A percentile compares a stretch with the other conserved stretches of the same genome.
These are phyloP conservation scores for Globisporangium barbulae DNA, from an alignment of 352 stramenopile genomes.

Conservation along the genomic window DNA sequence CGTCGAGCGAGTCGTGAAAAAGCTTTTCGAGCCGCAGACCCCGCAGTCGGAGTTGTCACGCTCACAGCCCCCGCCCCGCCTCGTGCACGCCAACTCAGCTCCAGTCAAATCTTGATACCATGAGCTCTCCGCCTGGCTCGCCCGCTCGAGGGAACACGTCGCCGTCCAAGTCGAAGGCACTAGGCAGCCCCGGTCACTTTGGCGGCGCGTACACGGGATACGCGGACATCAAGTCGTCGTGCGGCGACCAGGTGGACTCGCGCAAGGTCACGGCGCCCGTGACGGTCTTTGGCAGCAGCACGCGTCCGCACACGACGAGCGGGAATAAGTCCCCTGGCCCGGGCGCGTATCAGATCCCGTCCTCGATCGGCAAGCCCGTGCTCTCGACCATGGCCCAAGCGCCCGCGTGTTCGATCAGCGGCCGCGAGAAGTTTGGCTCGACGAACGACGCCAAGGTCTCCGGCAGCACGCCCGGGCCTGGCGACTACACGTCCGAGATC, in stretches of 20 bases:
- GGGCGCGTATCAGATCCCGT: constrained; percentile 64
- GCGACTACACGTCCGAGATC: constrained; percentile 60
- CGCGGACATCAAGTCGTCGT: constrained; percentile 67
- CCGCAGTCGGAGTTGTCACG: neutral
- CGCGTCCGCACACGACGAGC: constrained; percentile 40
- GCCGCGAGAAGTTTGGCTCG: constrained; percentile 77
- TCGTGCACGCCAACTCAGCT: neutral
- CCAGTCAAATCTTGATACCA: constrained; percentile 8
- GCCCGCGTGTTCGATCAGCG: constrained; percentile 63
- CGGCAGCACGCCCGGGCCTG: constrained; percentile 50
- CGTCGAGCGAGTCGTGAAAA: constrained; percentile 10
- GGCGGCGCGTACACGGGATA: constrained; percentile 35
- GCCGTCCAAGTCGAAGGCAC: constrained; percentile 36
- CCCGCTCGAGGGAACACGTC: constrained; percentile 29
- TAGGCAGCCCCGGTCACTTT: constrained; percentile 26
- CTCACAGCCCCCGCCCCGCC: too few species aligned
- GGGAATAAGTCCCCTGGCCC: constrained; percentile 61
- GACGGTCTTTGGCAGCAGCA: constrained; percentile 65
- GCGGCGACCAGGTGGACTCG: constrained; percentile 69
- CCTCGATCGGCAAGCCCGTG: constrained; percentile 66
- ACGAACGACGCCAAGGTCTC: constrained; percentile 46
- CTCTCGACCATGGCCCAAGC: constrained; percentile 59
- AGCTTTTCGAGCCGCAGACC: constrained; percentile 2
- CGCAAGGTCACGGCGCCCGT: constrained; percentile 62
- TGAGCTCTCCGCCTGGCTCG: constrained; percentile 27